These are phyloP conservation scores for Dionaea muscipula DNA, from an alignment of 179 eudicot genomes.

Conservation along the genomic window DNA sequence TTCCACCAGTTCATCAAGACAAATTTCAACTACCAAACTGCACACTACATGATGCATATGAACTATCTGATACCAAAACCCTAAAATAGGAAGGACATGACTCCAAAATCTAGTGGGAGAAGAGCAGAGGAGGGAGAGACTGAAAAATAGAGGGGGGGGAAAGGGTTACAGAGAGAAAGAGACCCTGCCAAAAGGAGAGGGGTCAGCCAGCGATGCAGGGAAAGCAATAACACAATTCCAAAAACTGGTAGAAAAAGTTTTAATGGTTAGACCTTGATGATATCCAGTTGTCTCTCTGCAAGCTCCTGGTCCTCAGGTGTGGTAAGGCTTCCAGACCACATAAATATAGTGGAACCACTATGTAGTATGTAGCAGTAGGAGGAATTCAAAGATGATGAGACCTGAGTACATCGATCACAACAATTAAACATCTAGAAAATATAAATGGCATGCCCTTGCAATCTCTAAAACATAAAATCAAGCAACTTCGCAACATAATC, in stretches of 20 bases:
- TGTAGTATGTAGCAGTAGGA: slow-evolving; percentile 88
- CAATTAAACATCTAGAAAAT: background rate
- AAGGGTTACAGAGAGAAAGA: background rate
- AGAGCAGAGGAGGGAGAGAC: background rate
- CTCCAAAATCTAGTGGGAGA: too few species aligned
- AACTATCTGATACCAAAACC: too few species aligned
- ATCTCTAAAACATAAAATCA: too few species aligned
- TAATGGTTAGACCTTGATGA: slow-evolving; percentile 56
- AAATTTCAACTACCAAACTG: too few species aligned
- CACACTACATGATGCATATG: too few species aligned
- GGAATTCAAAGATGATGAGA: slow-evolving; percentile 77
- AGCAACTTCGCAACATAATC: too few species aligned
- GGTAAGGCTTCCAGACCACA: slow-evolving; percentile 74
- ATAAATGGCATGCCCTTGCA: too few species aligned
- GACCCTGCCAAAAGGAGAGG: background rate
- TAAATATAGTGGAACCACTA: slow-evolving; percentile 59
- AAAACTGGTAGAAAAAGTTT: background rate
- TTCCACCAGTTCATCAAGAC: too few species aligned
- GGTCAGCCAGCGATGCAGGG: background rate
- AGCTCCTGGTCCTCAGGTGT: slow-evolving; percentile 71
- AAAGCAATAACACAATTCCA: background rate
- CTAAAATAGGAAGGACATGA: too few species aligned
- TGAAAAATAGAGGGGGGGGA: background rate
- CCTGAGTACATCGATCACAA: slow-evolving; percentile 32
- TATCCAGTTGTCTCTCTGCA: slow-evolving; percentile 82